phyloP scores from a whole-genome alignment of 2,329 filamentous ascomycete genomes.

The Sporothrix brasiliensis region DNA sequence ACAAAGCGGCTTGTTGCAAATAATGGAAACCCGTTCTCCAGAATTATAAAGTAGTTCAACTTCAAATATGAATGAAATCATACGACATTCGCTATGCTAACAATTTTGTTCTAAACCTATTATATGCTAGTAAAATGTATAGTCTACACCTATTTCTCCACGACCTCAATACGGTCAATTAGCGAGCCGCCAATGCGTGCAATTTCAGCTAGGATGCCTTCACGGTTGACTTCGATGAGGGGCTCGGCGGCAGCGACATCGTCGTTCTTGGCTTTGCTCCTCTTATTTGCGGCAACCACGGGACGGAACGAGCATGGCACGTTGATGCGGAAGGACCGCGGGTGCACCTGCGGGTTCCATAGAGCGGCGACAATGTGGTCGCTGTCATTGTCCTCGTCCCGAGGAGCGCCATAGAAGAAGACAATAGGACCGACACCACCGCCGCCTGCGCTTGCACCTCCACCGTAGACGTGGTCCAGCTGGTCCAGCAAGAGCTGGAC shows the following conservation, averaged over 20 bases:
- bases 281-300: conserved; percentile 37
- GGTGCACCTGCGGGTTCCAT: conserved; percentile 60
- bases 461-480: conserved; percentile 65
- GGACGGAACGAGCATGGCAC: conserved; percentile 69
- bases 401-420: conserved; percentile 72
- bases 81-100: conserved; percentile 25
- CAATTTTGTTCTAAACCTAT: neutral
- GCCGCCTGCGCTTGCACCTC: conserved; percentile 20
- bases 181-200: conserved; percentile 67
- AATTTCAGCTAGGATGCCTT: conserved; percentile 72
- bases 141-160: conserved; percentile 22
- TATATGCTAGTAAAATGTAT: neutral
- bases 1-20: no score
- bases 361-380: conserved; percentile 59
- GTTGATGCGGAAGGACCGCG: conserved; percentile 69
- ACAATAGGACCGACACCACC: conserved; percentile 60
- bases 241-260: conserved; percentile 39
- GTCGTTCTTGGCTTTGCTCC: conserved; percentile 33
- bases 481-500: conserved; percentile 66
- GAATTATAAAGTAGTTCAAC: no score
- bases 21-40: no score
- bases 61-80: neutral
- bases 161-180: conserved; percentile 65
- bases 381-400: conserved; percentile 43
- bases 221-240: conserved; percentile 66